A percentile compares a stretch with the other conserved stretches of the same genome.
These are phyloP conservation scores for Blastobotrys buckinghamii DNA, from an alignment of 1,139 yeast species.

Conservation along the genomic window DNA sequence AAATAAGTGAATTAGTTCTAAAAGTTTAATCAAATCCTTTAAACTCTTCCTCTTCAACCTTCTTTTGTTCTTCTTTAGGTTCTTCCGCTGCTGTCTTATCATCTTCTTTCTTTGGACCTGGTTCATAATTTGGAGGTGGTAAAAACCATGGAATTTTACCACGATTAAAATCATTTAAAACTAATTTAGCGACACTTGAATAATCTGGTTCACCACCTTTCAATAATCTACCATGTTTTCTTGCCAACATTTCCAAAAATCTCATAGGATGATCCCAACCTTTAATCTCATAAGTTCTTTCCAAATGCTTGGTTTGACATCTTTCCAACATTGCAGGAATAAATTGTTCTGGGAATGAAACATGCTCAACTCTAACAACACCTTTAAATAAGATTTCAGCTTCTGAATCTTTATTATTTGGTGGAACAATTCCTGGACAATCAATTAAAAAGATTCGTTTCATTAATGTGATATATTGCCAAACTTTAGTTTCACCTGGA, in stretches of 20 bases:
- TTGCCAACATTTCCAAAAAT: conserved; percentile 83
- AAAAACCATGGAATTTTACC: conserved; percentile 99
- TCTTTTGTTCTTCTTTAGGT: conserved; percentile 13
- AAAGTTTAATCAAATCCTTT: conserved; percentile 14
- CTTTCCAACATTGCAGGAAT: conserved; percentile 81
- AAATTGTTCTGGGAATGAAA: conserved; percentile 90
- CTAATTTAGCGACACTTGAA: conserved; percentile 83
- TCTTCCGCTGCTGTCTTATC: conserved; percentile 15
- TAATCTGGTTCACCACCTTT: conserved; percentile 99
- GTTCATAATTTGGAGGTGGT: conserved; percentile 51
- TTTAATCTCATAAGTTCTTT: conserved; percentile 88
- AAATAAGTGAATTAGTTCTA: not conserved
- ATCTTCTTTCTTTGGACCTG: conserved; percentile 39
- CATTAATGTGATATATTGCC: conserved; percentile 98
- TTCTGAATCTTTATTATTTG: conserved; percentile 80
- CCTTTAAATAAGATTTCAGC: conserved; percentile 95
- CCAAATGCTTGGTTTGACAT: conserved; percentile 86
- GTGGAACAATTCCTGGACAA: conserved; percentile 99
- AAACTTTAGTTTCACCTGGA: conserved; percentile 98
- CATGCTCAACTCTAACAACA: conserved; percentile 96
- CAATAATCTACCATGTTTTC: conserved; percentile 84
- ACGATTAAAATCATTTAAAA: conserved; percentile 89
- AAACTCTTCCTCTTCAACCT: conserved; percentile 19
- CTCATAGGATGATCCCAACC: conserved; percentile 88
- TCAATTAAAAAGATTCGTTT: conserved; percentile 90